Base-by-base conservation (phyloP, 352 stramenopile genomes). In the Globisporangium abappressorium region DNA sequence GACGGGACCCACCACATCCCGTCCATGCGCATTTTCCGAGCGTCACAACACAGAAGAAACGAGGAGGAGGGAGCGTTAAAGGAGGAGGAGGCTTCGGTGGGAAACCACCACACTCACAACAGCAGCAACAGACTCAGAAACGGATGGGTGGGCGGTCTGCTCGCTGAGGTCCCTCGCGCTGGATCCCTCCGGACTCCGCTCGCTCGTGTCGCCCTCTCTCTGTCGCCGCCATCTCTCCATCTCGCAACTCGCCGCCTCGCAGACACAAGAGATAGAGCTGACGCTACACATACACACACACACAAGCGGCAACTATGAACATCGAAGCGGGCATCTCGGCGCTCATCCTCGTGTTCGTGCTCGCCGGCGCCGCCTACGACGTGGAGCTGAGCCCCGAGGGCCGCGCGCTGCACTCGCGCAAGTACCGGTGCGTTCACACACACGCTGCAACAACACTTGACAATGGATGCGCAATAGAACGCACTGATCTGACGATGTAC, bases 351-450 rank as follows among this genome's bases (percentile, higher is more conserved):
- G 67, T 76, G 30, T 90, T 91, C 61, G 73, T 92, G 28, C 69
- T 75, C 64, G 73, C 75, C 46, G 76, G 82, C 51, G 75, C 79
- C n/a, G 65, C 79, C 24, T 90, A 88, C 67, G 84, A 92, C 62
- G 81, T 87, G 43, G 78, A 88, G 67, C 69, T 91, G 63, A 91
- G 76, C 66, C 73, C 71, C 43, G 73, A 87, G 24, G 79, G 79
- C 24, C 77, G 76, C 43, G 71, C 70, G 61, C 72, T 91, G 30
- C 81, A 90, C 74, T 84, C 84, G 24, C 81, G 75, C 58, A 28
- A 65, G 41, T 90, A 88, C 66, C 77, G 82, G 77, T 89, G 74
- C 58, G 65, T 51, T 34, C 28, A 33, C 28, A 33, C 28, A 33
- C 28, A 33, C 28, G 34, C 3, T 5, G 0, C 14, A 33, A 33